Percentiles rank a stretch among this genome's conserved stretches.
phyloP scores from a whole-genome alignment of 1,284 basidiomycete genomes.

The Ceratobasidium sp. region DNA sequence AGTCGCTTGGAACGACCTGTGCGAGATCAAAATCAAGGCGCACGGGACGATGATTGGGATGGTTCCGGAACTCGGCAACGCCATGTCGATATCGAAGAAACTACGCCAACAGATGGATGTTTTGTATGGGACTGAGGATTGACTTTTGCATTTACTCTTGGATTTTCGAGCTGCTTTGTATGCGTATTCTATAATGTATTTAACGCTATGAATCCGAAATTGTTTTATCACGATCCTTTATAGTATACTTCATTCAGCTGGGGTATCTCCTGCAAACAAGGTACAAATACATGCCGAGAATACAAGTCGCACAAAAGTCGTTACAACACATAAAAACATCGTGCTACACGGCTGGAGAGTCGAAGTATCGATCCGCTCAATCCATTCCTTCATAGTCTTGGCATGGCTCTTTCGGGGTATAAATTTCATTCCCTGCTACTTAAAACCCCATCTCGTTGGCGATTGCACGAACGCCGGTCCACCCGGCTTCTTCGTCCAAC shows the following conservation, averaged over 20 bases:
- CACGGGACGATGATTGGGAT: not conserved
- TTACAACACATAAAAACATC: not conserved
- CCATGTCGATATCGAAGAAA: conserved; percentile 2
- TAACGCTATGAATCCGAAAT: too few species aligned
- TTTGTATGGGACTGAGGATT: not conserved
- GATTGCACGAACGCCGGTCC: not conserved
- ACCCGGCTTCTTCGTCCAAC: conserved; percentile 27
- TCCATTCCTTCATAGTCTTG: not conserved
- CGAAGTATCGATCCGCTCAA: not conserved
- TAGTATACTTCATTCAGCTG: not conserved
- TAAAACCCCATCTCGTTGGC: conserved; percentile 15
- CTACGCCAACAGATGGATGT: conserved; percentile 17
- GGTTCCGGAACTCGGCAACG: not conserved
- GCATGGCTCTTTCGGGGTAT: not conserved
- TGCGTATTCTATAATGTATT: conserved; percentile 11
- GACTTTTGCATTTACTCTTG: not conserved
- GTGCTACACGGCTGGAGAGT: not conserved
- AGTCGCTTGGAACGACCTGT: conserved; percentile 32
- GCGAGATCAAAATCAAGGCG: conserved; percentile 25
- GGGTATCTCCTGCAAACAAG: conserved; percentile 12
- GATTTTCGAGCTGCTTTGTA: not conserved
- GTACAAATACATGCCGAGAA: conserved; percentile 10
- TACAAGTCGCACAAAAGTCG: not conserved
- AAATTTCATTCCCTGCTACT: not conserved
- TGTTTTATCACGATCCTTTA: too few species aligned